These are phyloP conservation scores for Beauveria sp. DNA, from an alignment of 2,329 filamentous ascomycete species.

Conservation along the genomic window DNA sequence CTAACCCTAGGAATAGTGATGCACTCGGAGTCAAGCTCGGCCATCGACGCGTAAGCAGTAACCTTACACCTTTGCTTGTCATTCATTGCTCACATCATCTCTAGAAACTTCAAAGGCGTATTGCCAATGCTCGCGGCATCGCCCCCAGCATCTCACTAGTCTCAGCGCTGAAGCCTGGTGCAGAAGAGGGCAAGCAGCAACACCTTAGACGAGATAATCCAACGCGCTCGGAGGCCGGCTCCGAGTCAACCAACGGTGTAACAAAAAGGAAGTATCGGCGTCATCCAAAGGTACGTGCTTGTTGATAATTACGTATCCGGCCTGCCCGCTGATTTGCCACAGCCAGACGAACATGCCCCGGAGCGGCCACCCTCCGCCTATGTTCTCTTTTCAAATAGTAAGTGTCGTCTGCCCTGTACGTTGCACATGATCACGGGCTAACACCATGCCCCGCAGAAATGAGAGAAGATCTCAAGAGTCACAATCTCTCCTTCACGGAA, in stretches of 20 bases:
- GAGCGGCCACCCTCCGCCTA: conserved; percentile 76
- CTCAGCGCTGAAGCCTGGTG: conserved; percentile 36
- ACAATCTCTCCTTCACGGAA: conserved; percentile 72
- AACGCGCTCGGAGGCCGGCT: conserved; percentile 37
- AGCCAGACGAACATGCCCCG: conserved; percentile 73
- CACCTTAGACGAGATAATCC: conserved; percentile 39
- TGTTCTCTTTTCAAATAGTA: conserved; percentile 79
- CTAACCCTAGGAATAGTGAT: conserved; percentile 42
- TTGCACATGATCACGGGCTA: neutral
- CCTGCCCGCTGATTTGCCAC: neutral
- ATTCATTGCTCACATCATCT: conserved; percentile 9
- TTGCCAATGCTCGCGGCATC: conserved; percentile 64
- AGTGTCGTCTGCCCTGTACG: conserved; percentile 25
- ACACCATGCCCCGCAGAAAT: conserved; percentile 44
- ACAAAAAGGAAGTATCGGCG: conserved; percentile 69
- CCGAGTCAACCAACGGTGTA: conserved; percentile 31
- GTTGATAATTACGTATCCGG: neutral
- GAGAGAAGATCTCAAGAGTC: conserved; percentile 68
- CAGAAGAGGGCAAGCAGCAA: conserved; percentile 49
- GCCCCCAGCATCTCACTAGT: conserved; percentile 45
- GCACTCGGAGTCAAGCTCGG: conserved; percentile 70
- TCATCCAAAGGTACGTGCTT: conserved; percentile 59
- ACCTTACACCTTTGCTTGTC: conserved; percentile 9
- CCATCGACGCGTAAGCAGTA: conserved; percentile 60
- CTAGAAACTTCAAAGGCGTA: conserved; percentile 75